A percentile compares a stretch with the other conserved stretches of the same genome.
phyloP scores from a whole-genome alignment of 345 rosid genomes.

The Lepidium africanum region DNA sequence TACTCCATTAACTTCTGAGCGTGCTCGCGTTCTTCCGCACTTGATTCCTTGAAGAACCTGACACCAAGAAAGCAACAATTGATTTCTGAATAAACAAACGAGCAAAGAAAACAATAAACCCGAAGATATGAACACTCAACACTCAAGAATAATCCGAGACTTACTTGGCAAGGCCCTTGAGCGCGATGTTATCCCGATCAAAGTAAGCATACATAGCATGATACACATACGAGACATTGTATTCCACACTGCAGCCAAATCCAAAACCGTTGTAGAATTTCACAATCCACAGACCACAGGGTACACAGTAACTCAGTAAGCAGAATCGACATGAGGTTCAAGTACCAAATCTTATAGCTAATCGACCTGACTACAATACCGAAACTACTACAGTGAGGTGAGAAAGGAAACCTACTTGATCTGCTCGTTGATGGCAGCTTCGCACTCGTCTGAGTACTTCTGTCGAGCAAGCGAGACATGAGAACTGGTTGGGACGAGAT shows the following conservation, averaged over 20 bases:
- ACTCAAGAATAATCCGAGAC: not conserved
- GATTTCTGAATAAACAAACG: not conserved
- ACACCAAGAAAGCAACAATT: not conserved
- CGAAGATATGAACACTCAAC: not conserved
- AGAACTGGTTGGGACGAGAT: constrained; percentile 66
- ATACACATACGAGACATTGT: constrained; percentile 85
- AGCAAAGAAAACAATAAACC: not conserved
- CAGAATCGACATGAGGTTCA: not conserved
- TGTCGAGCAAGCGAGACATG: constrained; percentile 79
- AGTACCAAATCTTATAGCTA: constrained; percentile 2
- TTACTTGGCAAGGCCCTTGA: constrained; percentile 94
- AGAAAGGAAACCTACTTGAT: constrained; percentile 50
- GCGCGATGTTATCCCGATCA: constrained; percentile 84
- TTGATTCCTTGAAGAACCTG: constrained; percentile 91
- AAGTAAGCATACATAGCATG: constrained; percentile 88
- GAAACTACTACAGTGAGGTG: not conserved
- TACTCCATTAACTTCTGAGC: constrained; percentile 93
- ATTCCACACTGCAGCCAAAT: constrained; percentile 61
- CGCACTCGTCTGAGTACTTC: constrained; percentile 56
- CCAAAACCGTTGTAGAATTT: not conserved
- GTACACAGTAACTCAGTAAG: too few relatives aligned
- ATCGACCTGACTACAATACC: not conserved
- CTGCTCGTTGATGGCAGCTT: constrained; percentile 83
- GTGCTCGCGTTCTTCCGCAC: constrained; percentile 86
- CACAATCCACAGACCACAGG: not conserved